A percentile compares a stretch with the other conserved stretches of the same genome.
phyloP scores from a whole-genome alignment of 2,329 filamentous ascomycete genomes.

The Didymosphaeria variabile region DNA sequence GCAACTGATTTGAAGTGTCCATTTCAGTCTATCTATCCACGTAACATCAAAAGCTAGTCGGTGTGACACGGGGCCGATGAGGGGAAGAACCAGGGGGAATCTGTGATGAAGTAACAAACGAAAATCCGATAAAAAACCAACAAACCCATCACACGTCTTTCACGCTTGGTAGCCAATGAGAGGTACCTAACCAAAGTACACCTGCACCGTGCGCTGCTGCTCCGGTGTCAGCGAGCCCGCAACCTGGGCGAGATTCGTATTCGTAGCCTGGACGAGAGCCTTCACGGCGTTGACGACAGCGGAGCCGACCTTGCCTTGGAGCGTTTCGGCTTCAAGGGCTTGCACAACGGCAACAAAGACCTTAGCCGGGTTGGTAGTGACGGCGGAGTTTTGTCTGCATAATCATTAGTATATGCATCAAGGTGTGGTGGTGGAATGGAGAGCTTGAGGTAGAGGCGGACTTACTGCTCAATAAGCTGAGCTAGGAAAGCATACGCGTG shows the following conservation, averaged over 20 bases:
- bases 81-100: conserved; percentile 27
- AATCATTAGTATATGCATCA: background rate
- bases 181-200: conserved; percentile 72
- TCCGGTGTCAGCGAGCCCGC: conserved; percentile 79
- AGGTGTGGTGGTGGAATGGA: background rate
- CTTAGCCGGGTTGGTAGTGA: conserved; percentile 79
- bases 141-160: too few species aligned
- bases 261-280: conserved; percentile 75
- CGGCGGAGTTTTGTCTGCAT: conserved; percentile 81
- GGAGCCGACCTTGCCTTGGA: conserved; percentile 83
- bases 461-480: conserved; percentile 93
- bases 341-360: conserved; percentile 87
- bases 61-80: background rate
- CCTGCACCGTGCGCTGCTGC: conserved; percentile 79
- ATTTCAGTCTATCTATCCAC: conserved; percentile 7
- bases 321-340: conserved; percentile 87
- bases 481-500: conserved; percentile 94
- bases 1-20: background rate
- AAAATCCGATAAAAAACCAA: conserved; percentile 23
- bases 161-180: too few species aligned
- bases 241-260: conserved; percentile 78
- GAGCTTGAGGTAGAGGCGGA: conserved; percentile 39
- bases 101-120: conserved; percentile 24
- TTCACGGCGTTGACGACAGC: conserved; percentile 82
- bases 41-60: conserved; percentile 13